Percentiles rank a stretch among this genome's conserved stretches.
These are phyloP conservation scores for Zostera marina DNA, from an alignment of 116 monocot genomes.

Conservation along the genomic window DNA sequence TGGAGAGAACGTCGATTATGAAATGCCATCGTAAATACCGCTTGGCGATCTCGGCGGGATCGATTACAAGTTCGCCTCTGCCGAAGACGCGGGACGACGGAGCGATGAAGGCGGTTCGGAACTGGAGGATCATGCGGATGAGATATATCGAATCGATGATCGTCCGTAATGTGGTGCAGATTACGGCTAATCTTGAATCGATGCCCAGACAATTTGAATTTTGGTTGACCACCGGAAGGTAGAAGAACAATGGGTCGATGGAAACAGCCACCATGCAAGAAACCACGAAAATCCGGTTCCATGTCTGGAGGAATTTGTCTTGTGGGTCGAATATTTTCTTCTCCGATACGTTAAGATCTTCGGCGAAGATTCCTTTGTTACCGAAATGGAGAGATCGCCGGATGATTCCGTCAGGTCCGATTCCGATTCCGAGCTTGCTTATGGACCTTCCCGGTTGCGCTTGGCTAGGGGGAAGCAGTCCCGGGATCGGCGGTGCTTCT, in stretches of 20 bases:
- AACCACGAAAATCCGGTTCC: slow-evolving; percentile 52
- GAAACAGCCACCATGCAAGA: slow-evolving; percentile 65
- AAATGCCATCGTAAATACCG: slow-evolving; percentile 55
- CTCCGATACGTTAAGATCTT: slow-evolving; percentile 68
- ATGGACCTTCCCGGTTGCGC: slow-evolving; percentile 24
- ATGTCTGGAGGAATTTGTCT: slow-evolving; percentile 47
- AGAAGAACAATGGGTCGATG: slow-evolving; percentile 73
- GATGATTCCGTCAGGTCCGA: slow-evolving; percentile 51
- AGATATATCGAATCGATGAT: slow-evolving; percentile 70
- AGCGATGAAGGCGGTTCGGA: slow-evolving; percentile 72
- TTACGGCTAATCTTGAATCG: slow-evolving; percentile 45
- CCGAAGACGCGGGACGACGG: slow-evolving; percentile 96
- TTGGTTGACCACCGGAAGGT: slow-evolving; percentile 42
- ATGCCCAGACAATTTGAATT: slow-evolving; percentile 42
- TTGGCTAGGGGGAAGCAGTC: too few species aligned
- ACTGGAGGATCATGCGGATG: slow-evolving; percentile 55
- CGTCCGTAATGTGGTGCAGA: slow-evolving; percentile 49
- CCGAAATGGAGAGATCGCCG: slow-evolving; percentile 45
- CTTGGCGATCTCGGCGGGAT: slow-evolving; percentile 56
- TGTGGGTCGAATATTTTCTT: slow-evolving; percentile 90
- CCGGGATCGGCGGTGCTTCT: too few species aligned
- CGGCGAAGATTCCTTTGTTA: slow-evolving; percentile 69
- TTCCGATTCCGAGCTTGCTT: slow-evolving; percentile 27
- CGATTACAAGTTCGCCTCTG: slow-evolving; percentile 95
- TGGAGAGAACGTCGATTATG: slow-evolving; percentile 56